Percentiles rank a stretch among this genome's conserved stretches.
phyloP scores from a whole-genome alignment of 331 rosid genomes.

The Malus hybrid region DNA sequence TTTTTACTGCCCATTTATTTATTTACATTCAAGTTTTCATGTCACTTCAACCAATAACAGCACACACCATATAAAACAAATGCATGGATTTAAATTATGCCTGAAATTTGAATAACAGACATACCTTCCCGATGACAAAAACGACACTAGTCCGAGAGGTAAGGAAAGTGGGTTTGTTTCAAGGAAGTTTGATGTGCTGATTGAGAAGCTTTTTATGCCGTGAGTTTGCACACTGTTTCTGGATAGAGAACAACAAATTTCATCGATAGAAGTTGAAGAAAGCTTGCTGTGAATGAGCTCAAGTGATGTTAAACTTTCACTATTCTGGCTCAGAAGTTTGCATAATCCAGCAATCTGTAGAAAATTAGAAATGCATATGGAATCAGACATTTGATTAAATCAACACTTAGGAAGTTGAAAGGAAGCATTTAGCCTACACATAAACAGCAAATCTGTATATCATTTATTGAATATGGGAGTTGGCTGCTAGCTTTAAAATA shows the following conservation, averaged over 20 bases:
- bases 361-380: conserved; percentile 25
- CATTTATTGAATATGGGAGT: conserved; percentile 5
- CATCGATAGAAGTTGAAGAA: conserved; percentile 43
- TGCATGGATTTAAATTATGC: conserved; percentile 7
- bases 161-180: conserved; percentile 39
- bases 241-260: conserved; percentile 49
- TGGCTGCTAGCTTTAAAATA: not conserved
- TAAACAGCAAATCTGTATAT: not conserved
- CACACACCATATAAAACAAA: conserved; percentile 1
- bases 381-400: conserved; percentile 13
- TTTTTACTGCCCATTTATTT: not conserved
- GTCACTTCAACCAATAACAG: conserved; percentile 9
- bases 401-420: conserved; percentile 13
- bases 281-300: conserved; percentile 69
- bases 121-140: conserved; percentile 84
- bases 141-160: conserved; percentile 54
- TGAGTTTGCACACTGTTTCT: conserved; percentile 37
- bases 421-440: conserved; percentile 13
- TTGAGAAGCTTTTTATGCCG: conserved; percentile 64
- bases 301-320: conserved; percentile 60
- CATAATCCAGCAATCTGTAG: conserved; percentile 69
- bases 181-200: conserved; percentile 40
- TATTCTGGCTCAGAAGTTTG: conserved; percentile 66
- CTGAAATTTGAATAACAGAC: not conserved
- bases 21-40: not conserved